phyloP scores from a whole-genome alignment of 2,329 filamentous ascomycete genomes.

The Pseudopyricularia javanii region DNA sequence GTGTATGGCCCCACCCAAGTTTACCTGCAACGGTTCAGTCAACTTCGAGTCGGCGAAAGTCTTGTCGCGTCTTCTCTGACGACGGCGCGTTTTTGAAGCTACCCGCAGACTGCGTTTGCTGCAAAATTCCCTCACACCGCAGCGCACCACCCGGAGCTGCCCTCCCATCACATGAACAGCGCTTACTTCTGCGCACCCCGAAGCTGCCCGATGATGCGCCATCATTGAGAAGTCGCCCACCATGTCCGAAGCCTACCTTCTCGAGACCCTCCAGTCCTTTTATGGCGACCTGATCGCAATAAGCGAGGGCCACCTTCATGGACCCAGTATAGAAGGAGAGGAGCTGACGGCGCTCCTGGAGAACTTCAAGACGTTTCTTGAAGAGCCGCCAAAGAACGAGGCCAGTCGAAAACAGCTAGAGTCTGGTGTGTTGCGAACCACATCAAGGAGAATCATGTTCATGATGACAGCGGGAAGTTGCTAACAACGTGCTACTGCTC shows the following conservation, averaged over 20 bases:
- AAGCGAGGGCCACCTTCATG: constrained; percentile 50
- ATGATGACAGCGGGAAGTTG: neutral
- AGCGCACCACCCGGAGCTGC: neutral
- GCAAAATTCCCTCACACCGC: neutral
- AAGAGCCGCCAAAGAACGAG: constrained; percentile 63
- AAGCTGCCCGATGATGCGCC: neutral
- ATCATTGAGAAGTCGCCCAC: constrained; percentile 13
- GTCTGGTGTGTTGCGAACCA: constrained; percentile 38
- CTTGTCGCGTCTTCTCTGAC: neutral
- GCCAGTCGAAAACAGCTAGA: constrained; percentile 60
- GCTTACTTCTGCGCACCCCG: neutral
- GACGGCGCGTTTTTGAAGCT: neutral
- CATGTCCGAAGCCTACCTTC: constrained; percentile 63
- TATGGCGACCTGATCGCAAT: constrained; percentile 75
- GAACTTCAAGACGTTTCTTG: constrained; percentile 59
- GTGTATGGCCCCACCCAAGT: neutral
- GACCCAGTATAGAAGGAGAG: constrained; percentile 56
- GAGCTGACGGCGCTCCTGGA: constrained; percentile 55
- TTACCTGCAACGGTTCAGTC: neutral
- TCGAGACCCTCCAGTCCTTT: constrained; percentile 71
- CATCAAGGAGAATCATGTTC: neutral
- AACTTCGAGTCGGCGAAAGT: neutral
- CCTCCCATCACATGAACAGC: neutral
- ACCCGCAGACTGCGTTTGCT: neutral
- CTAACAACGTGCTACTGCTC: neutral